Evolutionary conservation across 1,139 yeast species (phyloP), one percentile per base, ranked within the genome.

Genomic region (Kurtzmaniella quercitrusa): DNA sequence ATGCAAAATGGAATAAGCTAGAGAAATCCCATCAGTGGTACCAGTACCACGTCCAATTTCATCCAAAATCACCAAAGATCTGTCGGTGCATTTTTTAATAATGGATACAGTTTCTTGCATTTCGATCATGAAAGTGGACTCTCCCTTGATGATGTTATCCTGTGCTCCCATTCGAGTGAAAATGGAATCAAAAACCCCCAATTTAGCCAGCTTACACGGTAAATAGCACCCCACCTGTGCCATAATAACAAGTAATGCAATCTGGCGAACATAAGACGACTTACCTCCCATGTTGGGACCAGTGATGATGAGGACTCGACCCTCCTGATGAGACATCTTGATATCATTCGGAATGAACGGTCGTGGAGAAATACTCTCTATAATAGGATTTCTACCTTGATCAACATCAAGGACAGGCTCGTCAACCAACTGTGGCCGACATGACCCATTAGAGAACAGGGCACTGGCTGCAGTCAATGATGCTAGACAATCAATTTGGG

Each of bases 1-100:
- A 46, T 78, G 73, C 46, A 93, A 65, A 2, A 93, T 83, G 0
- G 95, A 73, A 56, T 82, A 79, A 0, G 98, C 97, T 31, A 93
- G 81, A 0, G 95, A 81, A 33, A 85, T 84, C 0, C 98, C 98
- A 63, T 93, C 98, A 46, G 73, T 71, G 0, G 98, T 90, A 0
- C 96, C 85, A 0, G 98, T 93, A 4, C 89, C 94, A 42, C 93
- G 65, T 3, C 95, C 95, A 51, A 93, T 77, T 62, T 93, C 99
- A 63, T 94, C 98, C 42, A 93, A 66, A 15, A 91, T 65, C 1
- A 85, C 79, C 43, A 86, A 64, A 1, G 88, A 81, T 38, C 71
- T 67, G 3, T 63, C 53, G 2, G 81, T 74, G 44, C 62, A 65
- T 12, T 60, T 56, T 9, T 67, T 59, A 46, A 85, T 60, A 18